A percentile compares a stretch with the other conserved stretches of the same genome.
Conservation (phyloP, 1,284 basidiomycete species). For the Inonotus obliquus region DNA sequence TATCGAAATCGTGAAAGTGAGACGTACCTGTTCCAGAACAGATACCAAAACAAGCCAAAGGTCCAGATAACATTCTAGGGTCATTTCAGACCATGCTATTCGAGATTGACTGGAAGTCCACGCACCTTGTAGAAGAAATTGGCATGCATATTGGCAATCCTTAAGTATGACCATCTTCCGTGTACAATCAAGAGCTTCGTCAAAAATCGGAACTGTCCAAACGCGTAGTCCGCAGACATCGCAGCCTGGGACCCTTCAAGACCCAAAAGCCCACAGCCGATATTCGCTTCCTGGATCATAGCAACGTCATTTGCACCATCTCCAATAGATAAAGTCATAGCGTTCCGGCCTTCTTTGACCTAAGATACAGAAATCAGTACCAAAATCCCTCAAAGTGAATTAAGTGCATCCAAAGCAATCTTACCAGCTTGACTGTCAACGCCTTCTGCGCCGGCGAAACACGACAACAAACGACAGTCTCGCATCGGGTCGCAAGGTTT, state of each 20-base stretch:
- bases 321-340: slow-evolving; percentile 96
- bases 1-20: background rate
- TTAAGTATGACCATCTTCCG: slow-evolving; percentile 94
- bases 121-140: slow-evolving; percentile 96
- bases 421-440: slow-evolving; percentile 85
- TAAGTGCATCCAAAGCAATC: slow-evolving; percentile 26
- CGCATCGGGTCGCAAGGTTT: slow-evolving; percentile 90
- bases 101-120: background rate
- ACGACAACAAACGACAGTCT: slow-evolving; percentile 96
- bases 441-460: slow-evolving; percentile 97
- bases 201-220: slow-evolving; percentile 94
- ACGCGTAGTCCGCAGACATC: slow-evolving; percentile 98
- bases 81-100: slow-evolving; percentile 14
- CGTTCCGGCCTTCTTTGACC: slow-evolving; percentile 93
- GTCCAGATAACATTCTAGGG: slow-evolving; percentile 85
- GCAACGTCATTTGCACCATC: slow-evolving; percentile 96
- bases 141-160: slow-evolving; percentile 95
- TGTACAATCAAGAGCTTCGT: slow-evolving; percentile 93
- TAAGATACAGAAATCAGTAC: slow-evolving; percentile 26
- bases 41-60: slow-evolving; percentile 91
- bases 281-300: slow-evolving; percentile 98
- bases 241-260: slow-evolving; percentile 97
- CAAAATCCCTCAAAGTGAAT: slow-evolving; percentile 5
- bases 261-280: slow-evolving; percentile 92
- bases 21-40: slow-evolving; percentile 78